Evolutionary conservation across 768 basidiomycete genomes (phyloP), one percentile per base, ranked within the genome.

Genomic region (Lentinula detonsa): DNA sequence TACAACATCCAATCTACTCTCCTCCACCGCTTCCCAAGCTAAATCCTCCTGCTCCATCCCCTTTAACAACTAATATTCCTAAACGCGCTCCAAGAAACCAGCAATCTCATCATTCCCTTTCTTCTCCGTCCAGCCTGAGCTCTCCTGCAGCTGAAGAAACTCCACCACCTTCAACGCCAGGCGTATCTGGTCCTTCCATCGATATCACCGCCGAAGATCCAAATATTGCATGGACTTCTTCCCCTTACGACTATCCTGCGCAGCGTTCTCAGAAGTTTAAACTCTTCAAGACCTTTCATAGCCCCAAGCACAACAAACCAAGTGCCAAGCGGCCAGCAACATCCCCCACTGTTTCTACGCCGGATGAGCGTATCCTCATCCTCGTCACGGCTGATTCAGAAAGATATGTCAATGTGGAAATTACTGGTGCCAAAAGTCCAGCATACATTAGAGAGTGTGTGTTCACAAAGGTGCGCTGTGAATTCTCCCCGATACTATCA

Each of bases 321-420:
- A 45, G 62, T 15, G 21, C 64, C 39, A 66, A 66, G 61, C 59
- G 65, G 39, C 72, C 72, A 35, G 67, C 74, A 64, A 73, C 79
- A 45, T 65, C 72, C 9, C 65, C 73, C 3, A 64, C 59, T 7
- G 39, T 40, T 33, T 55, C 60, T 5, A 61, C 40, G n/a, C 13
- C 60, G 7, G 51, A 54, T 33, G 76, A 76, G 37, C 75, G 73
- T 57, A 74, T 78, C 58, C 72, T 81, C 49, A 86, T 90, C 65
- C 82, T 88, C 62, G 91, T 89, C 62, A 92, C 91, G 18, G 75
- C 81, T 33, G 90, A 92, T 71, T 85, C 87, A n/a, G 90, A 91
- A 63, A 82, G 85, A 62, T 87, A 86, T 72, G 82, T 81, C 52
- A 78, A 83, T 23, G 89, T 93, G 45, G 87, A 90, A 59, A 83